These are phyloP conservation scores for Euclidium syriacum DNA, from an alignment of 345 rosid genomes.

Conservation along the genomic window DNA sequence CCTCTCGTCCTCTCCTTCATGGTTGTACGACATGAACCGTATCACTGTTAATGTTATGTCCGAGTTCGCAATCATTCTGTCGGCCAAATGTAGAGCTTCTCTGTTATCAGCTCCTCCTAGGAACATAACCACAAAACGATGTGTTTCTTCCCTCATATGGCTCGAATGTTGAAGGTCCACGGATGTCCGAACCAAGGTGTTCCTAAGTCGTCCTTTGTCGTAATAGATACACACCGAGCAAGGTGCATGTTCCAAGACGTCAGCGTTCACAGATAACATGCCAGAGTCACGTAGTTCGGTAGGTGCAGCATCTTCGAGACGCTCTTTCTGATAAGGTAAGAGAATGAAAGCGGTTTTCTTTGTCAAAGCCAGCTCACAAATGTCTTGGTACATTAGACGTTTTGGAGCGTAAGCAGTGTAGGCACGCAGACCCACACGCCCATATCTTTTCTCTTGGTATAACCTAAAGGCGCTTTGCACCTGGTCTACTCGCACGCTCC, in stretches of 20 bases:
- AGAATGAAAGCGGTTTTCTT: slow-evolving; percentile 51
- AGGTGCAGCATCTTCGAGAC: slow-evolving; percentile 15
- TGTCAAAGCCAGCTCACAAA: slow-evolving; percentile 57
- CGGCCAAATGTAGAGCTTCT: slow-evolving; percentile 61
- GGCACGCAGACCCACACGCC: slow-evolving; percentile 31
- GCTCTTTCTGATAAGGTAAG: slow-evolving; percentile 47
- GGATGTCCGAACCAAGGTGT: slow-evolving; percentile 6
- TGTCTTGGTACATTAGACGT: slow-evolving; percentile 63
- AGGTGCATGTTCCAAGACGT: slow-evolving; percentile 56
- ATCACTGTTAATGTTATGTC: slow-evolving; percentile 42
- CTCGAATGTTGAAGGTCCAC: slow-evolving; percentile 8
- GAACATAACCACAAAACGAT: slow-evolving; percentile 43
- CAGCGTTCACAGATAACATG: slow-evolving; percentile 23
- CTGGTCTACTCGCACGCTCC: slow-evolving; percentile 20
- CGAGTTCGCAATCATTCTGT: slow-evolving; percentile 44
- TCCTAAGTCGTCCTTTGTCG: slow-evolving; percentile 38
- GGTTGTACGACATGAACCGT: slow-evolving; percentile 48
- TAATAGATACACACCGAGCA: slow-evolving; percentile 71
- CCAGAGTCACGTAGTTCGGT: slow-evolving; percentile 31
- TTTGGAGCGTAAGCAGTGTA: slow-evolving; percentile 47
- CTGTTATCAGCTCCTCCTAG: slow-evolving; percentile 78
- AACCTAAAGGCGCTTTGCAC: slow-evolving; percentile 38
- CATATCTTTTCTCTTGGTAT: slow-evolving; percentile 38
- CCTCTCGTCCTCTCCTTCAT: slow-evolving; percentile 49
- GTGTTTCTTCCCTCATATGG: slow-evolving; percentile 2